Percentiles rank a stretch among this genome's conserved stretches.
These are phyloP conservation scores for Physcomitrium patens DNA, from an alignment of 225 moss, liverwort and hornwort genomes.

Conservation along the genomic window DNA sequence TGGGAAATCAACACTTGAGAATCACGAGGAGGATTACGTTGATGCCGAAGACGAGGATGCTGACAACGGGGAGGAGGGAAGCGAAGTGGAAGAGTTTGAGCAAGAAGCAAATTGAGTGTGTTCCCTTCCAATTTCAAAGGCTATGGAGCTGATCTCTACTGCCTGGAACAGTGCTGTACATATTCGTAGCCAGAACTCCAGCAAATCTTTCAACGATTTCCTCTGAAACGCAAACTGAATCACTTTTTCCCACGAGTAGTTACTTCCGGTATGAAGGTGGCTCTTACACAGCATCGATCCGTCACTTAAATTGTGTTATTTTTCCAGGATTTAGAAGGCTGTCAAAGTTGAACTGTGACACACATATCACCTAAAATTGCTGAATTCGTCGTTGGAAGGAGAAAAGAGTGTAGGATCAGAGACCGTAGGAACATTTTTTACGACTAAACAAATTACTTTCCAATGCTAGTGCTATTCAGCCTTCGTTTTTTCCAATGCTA, in stretches of 20 bases:
- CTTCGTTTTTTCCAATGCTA: too few species aligned
- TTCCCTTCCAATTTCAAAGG: neutral
- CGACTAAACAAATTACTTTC: too few species aligned
- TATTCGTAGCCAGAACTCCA: neutral
- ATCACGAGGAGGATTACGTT: constrained; percentile 89
- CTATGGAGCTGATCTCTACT: too few species aligned
- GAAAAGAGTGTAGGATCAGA: neutral
- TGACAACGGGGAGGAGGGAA: constrained; percentile 88
- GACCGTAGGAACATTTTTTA: neutral
- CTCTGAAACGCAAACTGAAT: neutral
- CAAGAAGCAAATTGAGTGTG: constrained; percentile 54
- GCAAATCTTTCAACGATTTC: neutral
- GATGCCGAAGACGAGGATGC: constrained; percentile 92
- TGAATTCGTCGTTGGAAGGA: neutral
- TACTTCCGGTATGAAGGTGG: neutral
- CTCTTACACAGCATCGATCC: neutral
- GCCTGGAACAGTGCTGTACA: constrained; percentile 10
- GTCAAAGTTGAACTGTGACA: neutral
- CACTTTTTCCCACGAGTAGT: neutral
- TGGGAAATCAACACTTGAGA: constrained; percentile 84
- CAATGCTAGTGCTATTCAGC: too few species aligned
- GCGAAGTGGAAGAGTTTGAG: constrained; percentile 81
- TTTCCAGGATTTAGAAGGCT: neutral
- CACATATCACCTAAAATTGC: neutral
- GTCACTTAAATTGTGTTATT: neutral